Base-by-base conservation (phyloP, 2,329 filamentous ascomycete species). In the Lachnellula hyalina region DNA sequence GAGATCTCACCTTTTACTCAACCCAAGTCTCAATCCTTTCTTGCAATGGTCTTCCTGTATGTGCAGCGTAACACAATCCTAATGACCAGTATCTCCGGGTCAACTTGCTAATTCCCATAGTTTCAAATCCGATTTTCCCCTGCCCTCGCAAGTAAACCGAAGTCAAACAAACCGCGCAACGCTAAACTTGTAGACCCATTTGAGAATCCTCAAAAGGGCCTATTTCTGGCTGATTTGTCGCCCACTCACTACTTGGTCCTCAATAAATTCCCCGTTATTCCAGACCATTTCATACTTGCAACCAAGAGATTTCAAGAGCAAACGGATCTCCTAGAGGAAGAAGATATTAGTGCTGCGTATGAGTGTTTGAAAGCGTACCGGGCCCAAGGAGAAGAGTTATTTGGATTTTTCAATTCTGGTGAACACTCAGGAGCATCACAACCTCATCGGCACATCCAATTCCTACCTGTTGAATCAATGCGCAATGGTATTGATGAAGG, bases 111-210 rank as follows among this genome's bases (percentile, higher is more conserved):
- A 48, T 41, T 21, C 34, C 17, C 17, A 15, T 59, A 89, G 85
- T 88, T 89, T 66, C 87, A 90, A 71, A 73, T 90, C 2, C 84
- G 86, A 50, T 90, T 83, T 74, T 86, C 85, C 8, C 85, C 85
- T 0, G 72, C 85, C 0, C 76, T 90, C 4, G 84, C 84, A 47
- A 81, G 81, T 64, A 90, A 90, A 65, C 85, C 86, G 4, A 82
- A 77, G 63, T 73, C 59, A 41, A 65, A 65, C 28, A 66, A 70
- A 42, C 61, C 59, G 46, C 58, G 65, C 36, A 58, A 65, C 19
- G 60, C 68, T 25, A 71, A 68, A 47, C 73, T 73, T 2, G 75
- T 79, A 63, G 80, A 90, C 67, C 85, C 85, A 4, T 90, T 90
- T 68, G 82, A 80, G 35, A 75, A 82, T 56, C 85, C 85, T 0